A percentile compares a stretch with the other conserved stretches of the same genome.
phyloP scores from a whole-genome alignment of 495 filamentous ascomycete species.

The Penicillium alfredii region DNA sequence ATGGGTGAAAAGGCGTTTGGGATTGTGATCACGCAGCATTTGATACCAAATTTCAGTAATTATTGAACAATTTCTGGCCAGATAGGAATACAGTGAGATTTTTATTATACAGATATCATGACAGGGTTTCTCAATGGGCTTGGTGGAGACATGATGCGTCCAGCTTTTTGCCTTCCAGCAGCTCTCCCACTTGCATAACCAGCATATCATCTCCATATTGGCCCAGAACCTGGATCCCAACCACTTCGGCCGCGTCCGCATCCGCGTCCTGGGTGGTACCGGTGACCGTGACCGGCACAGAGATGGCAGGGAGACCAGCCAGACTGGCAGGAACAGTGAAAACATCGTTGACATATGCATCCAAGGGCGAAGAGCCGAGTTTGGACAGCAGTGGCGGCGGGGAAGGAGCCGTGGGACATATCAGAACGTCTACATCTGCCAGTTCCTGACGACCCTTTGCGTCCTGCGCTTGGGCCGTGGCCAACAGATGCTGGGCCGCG shows the following conservation, averaged over 20 bases:
- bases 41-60: constrained; percentile 9
- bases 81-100: too few species aligned
- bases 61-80: constrained; percentile 1
- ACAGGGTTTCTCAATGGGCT: too few species aligned
- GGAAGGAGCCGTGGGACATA: constrained; percentile 84
- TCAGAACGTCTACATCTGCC: constrained; percentile 68
- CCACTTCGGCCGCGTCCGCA: constrained; percentile 32
- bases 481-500: constrained; percentile 56
- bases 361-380: constrained; percentile 34
- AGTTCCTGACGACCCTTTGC: constrained; percentile 34
- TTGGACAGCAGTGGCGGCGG: constrained; percentile 60
- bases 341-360: constrained; percentile 84
- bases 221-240: constrained; percentile 82
- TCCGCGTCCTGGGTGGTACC: constrained; percentile 21
- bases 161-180: constrained; percentile 26
- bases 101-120: background rate
- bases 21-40: background rate
- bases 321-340: constrained; percentile 93
- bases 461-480: constrained; percentile 26
- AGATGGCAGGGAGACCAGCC: constrained; percentile 85
- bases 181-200: constrained; percentile 37
- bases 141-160: too few species aligned
- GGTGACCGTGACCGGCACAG: constrained; percentile 57
- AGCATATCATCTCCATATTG: constrained; percentile 84
- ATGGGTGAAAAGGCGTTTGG: background rate